These are phyloP conservation scores for Amauroascus niger DNA, from an alignment of 2,329 filamentous ascomycete species.

Conservation along the genomic window DNA sequence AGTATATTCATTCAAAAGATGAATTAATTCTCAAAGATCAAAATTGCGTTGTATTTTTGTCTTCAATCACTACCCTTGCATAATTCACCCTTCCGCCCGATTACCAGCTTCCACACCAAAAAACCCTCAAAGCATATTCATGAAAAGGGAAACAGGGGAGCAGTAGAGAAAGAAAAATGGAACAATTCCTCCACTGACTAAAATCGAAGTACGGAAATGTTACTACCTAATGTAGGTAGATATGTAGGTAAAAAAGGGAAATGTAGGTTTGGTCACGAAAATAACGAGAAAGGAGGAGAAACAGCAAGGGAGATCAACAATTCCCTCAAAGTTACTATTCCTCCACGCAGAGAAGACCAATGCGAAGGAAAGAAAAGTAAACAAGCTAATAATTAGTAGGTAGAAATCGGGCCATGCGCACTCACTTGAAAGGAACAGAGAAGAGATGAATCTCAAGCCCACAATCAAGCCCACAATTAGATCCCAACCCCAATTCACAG, in stretches of 20 bases:
- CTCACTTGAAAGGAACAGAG: neutral
- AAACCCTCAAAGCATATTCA: neutral
- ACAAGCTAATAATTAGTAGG: neutral
- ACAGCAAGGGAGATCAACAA: no score
- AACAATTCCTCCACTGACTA: neutral
- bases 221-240: neutral
- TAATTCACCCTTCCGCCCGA: neutral
- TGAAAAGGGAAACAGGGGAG: slow-evolving; percentile 4
- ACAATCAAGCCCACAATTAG: slow-evolving; percentile 3
- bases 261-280: no score
- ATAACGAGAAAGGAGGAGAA: no score
- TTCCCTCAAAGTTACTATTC: no score
- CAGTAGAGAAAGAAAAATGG: slow-evolving; percentile 12
- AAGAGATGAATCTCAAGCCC: neutral
- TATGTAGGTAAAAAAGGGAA: no score
- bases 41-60: neutral
- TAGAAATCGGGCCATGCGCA: neutral
- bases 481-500: neutral
- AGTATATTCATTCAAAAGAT: no score
- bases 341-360: no score
- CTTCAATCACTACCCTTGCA: neutral
- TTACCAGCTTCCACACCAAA: neutral
- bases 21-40: no score
- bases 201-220: neutral
- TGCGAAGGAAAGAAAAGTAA: no score